A percentile compares a stretch with the other conserved stretches of the same genome.
These are phyloP conservation scores for Dothiorella sarmentorum DNA, from an alignment of 2,329 filamentous ascomycete species.

Conservation along the genomic window DNA sequence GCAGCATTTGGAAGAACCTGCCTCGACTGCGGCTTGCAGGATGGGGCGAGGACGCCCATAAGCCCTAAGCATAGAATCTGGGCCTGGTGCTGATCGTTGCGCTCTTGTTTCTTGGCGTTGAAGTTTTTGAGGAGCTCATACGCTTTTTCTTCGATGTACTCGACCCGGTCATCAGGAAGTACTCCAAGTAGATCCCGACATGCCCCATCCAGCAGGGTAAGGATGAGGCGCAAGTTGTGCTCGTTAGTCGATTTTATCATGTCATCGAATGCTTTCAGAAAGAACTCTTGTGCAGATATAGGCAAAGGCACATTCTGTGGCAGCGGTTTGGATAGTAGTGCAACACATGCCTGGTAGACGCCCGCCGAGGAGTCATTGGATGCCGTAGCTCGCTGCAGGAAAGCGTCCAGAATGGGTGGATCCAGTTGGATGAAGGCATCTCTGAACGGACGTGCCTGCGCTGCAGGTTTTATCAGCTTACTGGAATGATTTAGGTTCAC, in stretches of 20 bases:
- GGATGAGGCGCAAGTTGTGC: conserved; percentile 28
- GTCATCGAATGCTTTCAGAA: conserved; percentile 31
- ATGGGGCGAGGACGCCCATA: not conserved
- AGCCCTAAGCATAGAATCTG: not conserved
- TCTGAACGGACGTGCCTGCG: conserved; percentile 23
- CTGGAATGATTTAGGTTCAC: too few relatives aligned
- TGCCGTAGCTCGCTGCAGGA: conserved; percentile 33
- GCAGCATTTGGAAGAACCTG: not conserved
- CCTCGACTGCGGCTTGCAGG: not conserved
- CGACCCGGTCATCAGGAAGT: conserved; percentile 23
- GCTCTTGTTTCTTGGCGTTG: not conserved
- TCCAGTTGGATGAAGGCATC: conserved; percentile 29
- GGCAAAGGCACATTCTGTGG: conserved; percentile 31
- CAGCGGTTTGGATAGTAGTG: conserved; percentile 32
- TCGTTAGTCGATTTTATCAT: conserved; percentile 27
- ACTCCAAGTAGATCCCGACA: conserved; percentile 30
- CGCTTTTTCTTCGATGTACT: conserved; percentile 4
- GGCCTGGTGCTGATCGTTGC: not conserved
- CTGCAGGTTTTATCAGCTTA: not conserved
- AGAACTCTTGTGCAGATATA: conserved; percentile 33
- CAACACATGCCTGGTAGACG: conserved; percentile 26
- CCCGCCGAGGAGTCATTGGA: conserved; percentile 20
- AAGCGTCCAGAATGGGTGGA: conserved; percentile 31
- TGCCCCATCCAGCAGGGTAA: conserved; percentile 36
- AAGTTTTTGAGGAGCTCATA: conserved; percentile 1